Conservation (phyloP, 106 monocot species). For the Dendrobium huoshanense region DNA sequence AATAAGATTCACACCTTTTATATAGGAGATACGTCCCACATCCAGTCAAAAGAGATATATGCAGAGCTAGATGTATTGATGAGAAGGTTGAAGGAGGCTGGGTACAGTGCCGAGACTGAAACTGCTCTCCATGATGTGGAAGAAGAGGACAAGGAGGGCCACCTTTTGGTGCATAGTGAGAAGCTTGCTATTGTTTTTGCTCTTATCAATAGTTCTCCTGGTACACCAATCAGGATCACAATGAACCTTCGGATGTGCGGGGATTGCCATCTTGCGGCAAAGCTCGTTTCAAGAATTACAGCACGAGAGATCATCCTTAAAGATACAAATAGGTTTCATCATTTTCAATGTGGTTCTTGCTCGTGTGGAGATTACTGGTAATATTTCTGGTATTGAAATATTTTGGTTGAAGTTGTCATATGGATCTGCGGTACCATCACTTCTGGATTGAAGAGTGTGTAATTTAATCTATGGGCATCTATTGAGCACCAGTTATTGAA, state of each 20-base stretch:
- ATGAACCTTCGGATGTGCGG: slow-evolving; percentile 63
- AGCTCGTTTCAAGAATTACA: slow-evolving; percentile 47
- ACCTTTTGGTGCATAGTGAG: slow-evolving; percentile 68
- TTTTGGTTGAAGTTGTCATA: neutral
- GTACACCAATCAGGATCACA: slow-evolving; percentile 33
- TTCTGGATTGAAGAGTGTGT: neutral
- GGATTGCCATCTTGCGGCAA: slow-evolving; percentile 55
- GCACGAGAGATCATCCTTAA: slow-evolving; percentile 55
- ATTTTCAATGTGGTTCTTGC: slow-evolving; percentile 50
- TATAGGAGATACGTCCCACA: slow-evolving; percentile 46
- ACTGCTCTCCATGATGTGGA: slow-evolving; percentile 77
- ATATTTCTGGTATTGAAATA: neutral
- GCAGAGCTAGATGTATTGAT: slow-evolving; percentile 38
- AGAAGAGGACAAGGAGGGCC: slow-evolving; percentile 80
- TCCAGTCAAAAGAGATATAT: slow-evolving; percentile 43
- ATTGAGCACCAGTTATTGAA: too few species aligned
- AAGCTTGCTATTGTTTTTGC: slow-evolving; percentile 71
- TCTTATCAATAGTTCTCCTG: slow-evolving; percentile 34
- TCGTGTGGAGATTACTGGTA: slow-evolving; percentile 83
- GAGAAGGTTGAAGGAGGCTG: slow-evolving; percentile 50
- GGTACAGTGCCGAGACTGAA: slow-evolving; percentile 47
- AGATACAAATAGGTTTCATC: slow-evolving; percentile 74
- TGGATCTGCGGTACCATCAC: neutral
- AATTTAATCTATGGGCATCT: neutral
- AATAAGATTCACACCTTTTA: slow-evolving; percentile 46